These are phyloP conservation scores for Capronia epimyces DNA, from an alignment of 2,329 filamentous ascomycete species.

Conservation along the genomic window DNA sequence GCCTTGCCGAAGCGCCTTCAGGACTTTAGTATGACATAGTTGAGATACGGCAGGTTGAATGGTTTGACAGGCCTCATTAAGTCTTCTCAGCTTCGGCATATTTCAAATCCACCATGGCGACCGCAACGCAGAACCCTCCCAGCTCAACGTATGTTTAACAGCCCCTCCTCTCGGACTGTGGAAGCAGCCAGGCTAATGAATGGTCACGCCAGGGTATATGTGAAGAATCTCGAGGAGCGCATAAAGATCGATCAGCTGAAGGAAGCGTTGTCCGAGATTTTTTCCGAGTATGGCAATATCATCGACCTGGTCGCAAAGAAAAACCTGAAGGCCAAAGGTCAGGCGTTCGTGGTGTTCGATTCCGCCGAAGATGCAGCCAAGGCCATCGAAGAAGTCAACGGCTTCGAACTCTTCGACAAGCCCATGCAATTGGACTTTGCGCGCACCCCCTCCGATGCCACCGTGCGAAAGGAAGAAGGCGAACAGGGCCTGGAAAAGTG, in stretches of 20 bases:
- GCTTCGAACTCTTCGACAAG: constrained; percentile 89
- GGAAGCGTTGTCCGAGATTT: constrained; percentile 67
- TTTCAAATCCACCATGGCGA: constrained; percentile 13
- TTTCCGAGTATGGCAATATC: constrained; percentile 81
- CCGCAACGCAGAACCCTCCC: constrained; percentile 22
- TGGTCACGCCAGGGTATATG: constrained; percentile 27
- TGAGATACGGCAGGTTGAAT: background rate
- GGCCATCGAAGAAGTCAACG: constrained; percentile 83
- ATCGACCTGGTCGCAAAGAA: constrained; percentile 82
- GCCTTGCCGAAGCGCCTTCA: too few species aligned
- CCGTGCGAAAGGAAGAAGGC: constrained; percentile 66
- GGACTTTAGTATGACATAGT: background rate
- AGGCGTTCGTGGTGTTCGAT: constrained; percentile 92
- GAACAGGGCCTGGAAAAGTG: constrained; percentile 81
- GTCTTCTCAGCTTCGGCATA: background rate
- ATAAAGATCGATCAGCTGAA: constrained; percentile 75
- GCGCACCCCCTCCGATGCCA: constrained; percentile 78
- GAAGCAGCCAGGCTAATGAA: background rate
- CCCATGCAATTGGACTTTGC: constrained; percentile 81
- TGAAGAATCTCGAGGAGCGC: constrained; percentile 85
- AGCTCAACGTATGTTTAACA: constrained; percentile 24
- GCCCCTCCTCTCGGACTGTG: background rate
- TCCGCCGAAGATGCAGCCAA: constrained; percentile 68
- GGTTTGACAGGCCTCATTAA: background rate
- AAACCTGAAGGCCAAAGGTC: constrained; percentile 86